Evolutionary conservation across 1,139 yeast genomes (phyloP), one percentile per base, ranked within the genome.

Genomic region (Suhomyces maxii): DNA sequence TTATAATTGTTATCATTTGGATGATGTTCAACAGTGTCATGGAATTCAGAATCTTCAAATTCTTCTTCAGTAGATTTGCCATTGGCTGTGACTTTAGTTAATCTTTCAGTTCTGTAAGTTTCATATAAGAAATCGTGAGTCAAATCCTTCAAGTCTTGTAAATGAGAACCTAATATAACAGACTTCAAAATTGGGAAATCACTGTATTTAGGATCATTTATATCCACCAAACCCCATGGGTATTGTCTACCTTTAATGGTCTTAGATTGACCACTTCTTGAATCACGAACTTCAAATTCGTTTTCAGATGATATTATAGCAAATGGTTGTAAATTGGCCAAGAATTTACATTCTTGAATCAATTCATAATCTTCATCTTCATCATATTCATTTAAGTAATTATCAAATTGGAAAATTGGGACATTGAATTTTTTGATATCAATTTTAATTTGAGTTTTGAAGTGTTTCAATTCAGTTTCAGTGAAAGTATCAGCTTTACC

Each of bases 111-210:
- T 71, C 99, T 85, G 68, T 93, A 93, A 51, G 86, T 84, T 67
- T 93, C 99, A 64, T 93, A 93, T 53, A 91, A 74, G 58, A 88
- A 82, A 63, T 90, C 97, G 63, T 90, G 97, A 23, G 98, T 93
- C 62, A 85, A 82, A 61, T 93, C 98, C 66, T 91, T 89, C 66
- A 93, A 80, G 63, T 93, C 99, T 61, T 88, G 91, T 58, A 93
- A 76, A 64, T 93, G 99, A n/a, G 96, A 83, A 40, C 95, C 93
- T 58, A 93, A 79, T 41, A 93, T 68, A 2, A 93, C 91, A 46
- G 90, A 84, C 61, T 91, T 84, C 58, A 93, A 75, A 25, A 86
- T 78, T n/a, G 85, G 79, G 64, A 93, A 89, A 65, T 93, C 98
- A 46, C 95, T 84, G 56, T 84, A 80, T 47, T 80, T 80, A 18